Evolutionary conservation across 2,329 filamentous ascomycete genomes (phyloP).

Genomic region (Colletotrichum shisoi): DNA sequence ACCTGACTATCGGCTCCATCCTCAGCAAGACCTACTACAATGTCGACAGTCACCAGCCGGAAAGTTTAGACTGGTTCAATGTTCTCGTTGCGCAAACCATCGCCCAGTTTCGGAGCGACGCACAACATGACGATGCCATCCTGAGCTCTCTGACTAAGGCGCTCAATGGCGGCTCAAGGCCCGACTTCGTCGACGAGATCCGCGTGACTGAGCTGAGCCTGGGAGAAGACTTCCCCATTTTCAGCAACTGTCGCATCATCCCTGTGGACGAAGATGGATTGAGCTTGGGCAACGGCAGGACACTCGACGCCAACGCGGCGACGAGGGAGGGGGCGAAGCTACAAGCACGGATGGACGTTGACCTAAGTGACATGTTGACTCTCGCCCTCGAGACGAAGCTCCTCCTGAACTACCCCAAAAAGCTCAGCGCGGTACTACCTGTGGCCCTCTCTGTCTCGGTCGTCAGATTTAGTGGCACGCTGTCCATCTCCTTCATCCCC

Average conservation of each 20-base stretch:
- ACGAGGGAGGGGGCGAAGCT: conserved; percentile 74
- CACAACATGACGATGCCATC: conserved; percentile 89
- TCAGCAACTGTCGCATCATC: conserved; percentile 96
- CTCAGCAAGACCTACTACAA: conserved; percentile 98
- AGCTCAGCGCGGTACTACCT: conserved; percentile 84
- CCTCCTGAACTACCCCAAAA: conserved; percentile 92
- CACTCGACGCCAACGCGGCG: conserved; percentile 61
- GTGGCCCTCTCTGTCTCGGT: conserved; percentile 92
- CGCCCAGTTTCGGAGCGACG: conserved; percentile 91
- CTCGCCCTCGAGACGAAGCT: conserved; percentile 93
- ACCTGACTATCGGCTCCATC: conserved; percentile 90
- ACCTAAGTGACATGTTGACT: conserved; percentile 94
- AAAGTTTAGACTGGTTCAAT: conserved; percentile 98
- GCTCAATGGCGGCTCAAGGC: conserved; percentile 85
- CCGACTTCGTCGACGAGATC: conserved; percentile 92
- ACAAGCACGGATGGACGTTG: conserved; percentile 96
- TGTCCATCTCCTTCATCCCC: conserved; percentile 92
- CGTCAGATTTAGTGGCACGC: conserved; percentile 90
- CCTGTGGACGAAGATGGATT: conserved; percentile 83
- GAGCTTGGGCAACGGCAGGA: conserved; percentile 59
- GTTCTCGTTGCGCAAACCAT: conserved; percentile 96
- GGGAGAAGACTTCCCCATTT: conserved; percentile 97
- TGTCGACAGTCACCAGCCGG: conserved; percentile 91
- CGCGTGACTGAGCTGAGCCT: conserved; percentile 91
- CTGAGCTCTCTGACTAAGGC: conserved; percentile 83